Conservation (phyloP, 108 stramenopile genomes). For the Fistulifera pelliculosa region DNA sequence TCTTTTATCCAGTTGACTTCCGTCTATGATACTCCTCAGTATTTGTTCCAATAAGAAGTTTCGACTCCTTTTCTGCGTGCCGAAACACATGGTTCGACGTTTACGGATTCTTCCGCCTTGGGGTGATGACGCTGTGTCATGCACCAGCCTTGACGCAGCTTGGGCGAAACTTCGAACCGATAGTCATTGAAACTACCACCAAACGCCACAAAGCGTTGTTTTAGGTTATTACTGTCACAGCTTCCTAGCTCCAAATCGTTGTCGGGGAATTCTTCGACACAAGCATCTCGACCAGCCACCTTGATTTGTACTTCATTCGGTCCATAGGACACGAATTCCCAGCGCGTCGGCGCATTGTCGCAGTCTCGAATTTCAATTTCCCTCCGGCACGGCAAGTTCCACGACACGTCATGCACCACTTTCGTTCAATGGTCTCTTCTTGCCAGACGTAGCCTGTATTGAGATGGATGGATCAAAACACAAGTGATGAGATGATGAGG, state of each 20-base stretch:
- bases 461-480: too few relatives aligned
- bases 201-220: not conserved
- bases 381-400: not conserved
- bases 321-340: not conserved
- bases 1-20: too few relatives aligned
- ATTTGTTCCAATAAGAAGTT: constrained; percentile 5
- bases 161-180: not conserved
- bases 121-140: constrained; percentile 22
- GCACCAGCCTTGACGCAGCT: not conserved
- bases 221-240: not conserved
- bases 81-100: constrained; percentile 1
- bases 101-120: not conserved
- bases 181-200: not conserved
- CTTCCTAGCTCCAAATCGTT: not conserved
- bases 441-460: constrained; percentile 40
- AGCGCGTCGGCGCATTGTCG: not conserved
- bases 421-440: constrained; percentile 35
- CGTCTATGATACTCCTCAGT: too few relatives aligned
- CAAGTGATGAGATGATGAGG: too few relatives aligned
- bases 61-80: not conserved
- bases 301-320: constrained; percentile 1
- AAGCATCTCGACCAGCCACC: not conserved
- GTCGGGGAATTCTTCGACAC: not conserved
- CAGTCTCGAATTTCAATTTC: not conserved
- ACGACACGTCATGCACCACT: constrained; percentile 42